Base-by-base conservation (phyloP, 441 rosid species). In the Populus hybrid region DNA sequence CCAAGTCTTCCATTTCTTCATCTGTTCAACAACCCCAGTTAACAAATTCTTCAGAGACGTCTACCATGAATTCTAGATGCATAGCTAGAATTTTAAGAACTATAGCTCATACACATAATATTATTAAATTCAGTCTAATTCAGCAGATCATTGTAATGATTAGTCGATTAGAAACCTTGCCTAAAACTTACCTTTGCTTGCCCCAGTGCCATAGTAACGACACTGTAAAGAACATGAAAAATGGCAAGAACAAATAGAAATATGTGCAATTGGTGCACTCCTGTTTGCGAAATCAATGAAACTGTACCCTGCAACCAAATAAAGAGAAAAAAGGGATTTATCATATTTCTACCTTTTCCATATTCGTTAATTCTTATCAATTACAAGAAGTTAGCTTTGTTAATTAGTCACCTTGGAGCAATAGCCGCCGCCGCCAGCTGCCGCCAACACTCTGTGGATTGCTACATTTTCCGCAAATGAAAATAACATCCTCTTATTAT, bases 241-340 rank as follows among this genome's bases (percentile, higher is more conserved):
- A 89, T 85, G 6, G 92, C 93, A 2, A 91, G 87, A 53, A 87
- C 88, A 46, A 89, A 91, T 76, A 91, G 83, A 67, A 91, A 91
- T 71, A 91, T 86, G 75, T 88, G 92, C 79, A 91, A 67, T 66
- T 91, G 93, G 73, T 89, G 89, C 79, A 91, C 74, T 70, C 91
- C 93, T 0, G 82, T 76, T 69, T 67, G 84, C 2, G 95, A 85
- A 59, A 91, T 88, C 83, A 91, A 71, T 1, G 91, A 67, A 16
- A 85, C 76, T 75, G 86, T 78, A 1, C 82, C 88, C 92, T 86
- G 61, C 7, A 2, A 7, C 9, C 50, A 14, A 32, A 16, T 6
- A 6, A 61, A 24, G 73, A 7, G n/a, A 1, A 74, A 1, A 0
- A 7, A 3, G 10, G 8, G 4, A 21, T 30, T 18, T 3, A 42